These are phyloP conservation scores for Tricholoma terreum DNA, from an alignment of 768 basidiomycete species.

Conservation along the genomic window DNA sequence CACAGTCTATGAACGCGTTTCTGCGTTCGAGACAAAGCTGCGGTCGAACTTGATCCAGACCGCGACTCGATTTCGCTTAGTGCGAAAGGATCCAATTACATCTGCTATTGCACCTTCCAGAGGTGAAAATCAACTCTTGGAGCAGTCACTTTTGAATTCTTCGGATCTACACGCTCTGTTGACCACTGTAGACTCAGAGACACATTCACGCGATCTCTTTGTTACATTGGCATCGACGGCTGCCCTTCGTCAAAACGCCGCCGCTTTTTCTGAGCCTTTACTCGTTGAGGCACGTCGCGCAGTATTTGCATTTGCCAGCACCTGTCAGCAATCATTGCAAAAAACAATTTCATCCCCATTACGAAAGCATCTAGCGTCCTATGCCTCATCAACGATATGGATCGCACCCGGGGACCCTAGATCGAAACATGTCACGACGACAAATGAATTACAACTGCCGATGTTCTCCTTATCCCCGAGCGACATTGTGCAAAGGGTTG, in stretches of 20 bases:
- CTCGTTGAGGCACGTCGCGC: conserved; percentile 54
- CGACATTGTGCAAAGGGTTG: conserved; percentile 82
- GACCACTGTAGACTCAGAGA: conserved; percentile 47
- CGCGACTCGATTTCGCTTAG: conserved; percentile 55
- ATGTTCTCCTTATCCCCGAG: conserved; percentile 93
- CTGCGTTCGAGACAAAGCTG: conserved; percentile 68
- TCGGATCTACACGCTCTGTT: conserved; percentile 66
- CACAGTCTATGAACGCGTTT: conserved; percentile 64
- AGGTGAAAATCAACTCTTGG: conserved; percentile 71
- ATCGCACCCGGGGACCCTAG: conserved; percentile 48
- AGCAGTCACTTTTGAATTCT: conserved; percentile 84
- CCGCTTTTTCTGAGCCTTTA: conserved; percentile 35
- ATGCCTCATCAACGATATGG: conserved; percentile 72
- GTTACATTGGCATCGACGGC: conserved; percentile 28
- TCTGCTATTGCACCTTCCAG: conserved; percentile 56
- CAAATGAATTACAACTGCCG: conserved; percentile 69
- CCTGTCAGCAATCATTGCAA: conserved; percentile 78
- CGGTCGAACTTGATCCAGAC: conserved; percentile 56
- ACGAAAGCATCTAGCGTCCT: conserved; percentile 64
- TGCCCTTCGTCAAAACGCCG: conserved; percentile 27
- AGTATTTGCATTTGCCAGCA: conserved; percentile 60
- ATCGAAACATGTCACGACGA: conserved; percentile 39
- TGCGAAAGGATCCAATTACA: conserved; percentile 50
- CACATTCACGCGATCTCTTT: conserved; percentile 19
- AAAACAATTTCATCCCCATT: conserved; percentile 83